Evolutionary conservation across 2,329 filamentous ascomycete species (phyloP).

Genomic region (Aspergillus eucalypticola): DNA sequence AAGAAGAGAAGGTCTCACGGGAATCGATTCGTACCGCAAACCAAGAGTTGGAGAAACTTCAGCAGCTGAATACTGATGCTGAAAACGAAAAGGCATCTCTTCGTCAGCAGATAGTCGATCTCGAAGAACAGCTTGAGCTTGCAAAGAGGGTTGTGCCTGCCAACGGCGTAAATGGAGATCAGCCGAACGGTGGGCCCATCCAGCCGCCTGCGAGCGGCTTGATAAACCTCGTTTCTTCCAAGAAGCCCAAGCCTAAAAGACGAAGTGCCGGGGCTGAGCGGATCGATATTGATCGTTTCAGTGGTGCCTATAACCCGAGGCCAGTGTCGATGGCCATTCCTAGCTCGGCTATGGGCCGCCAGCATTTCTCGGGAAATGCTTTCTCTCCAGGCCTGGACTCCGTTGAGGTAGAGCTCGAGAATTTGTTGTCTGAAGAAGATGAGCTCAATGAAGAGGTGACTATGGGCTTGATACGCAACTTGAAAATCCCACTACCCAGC

Average conservation of each 20-base stretch:
- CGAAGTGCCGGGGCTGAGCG: slow-evolving; percentile 86
- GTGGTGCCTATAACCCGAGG: slow-evolving; percentile 86
- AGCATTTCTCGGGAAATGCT: slow-evolving; percentile 71
- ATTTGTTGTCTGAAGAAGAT: slow-evolving; percentile 90
- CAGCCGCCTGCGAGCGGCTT: slow-evolving; percentile 69
- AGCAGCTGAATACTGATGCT: slow-evolving; percentile 70
- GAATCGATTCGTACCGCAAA: slow-evolving; percentile 79
- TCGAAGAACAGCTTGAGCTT: slow-evolving; percentile 89
- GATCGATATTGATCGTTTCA: slow-evolving; percentile 85
- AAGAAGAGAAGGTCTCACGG: slow-evolving; percentile 83
- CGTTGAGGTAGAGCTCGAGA: slow-evolving; percentile 92
- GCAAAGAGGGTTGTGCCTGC: slow-evolving; percentile 76
- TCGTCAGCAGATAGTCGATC: slow-evolving; percentile 81
- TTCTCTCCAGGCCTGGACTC: slow-evolving; percentile 83
- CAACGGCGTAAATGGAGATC: slow-evolving; percentile 62
- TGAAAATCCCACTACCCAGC: slow-evolving; percentile 90
- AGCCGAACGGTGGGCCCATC: slow-evolving; percentile 62
- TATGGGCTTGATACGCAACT: slow-evolving; percentile 90
- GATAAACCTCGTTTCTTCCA: slow-evolving; percentile 94
- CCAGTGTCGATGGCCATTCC: slow-evolving; percentile 93
- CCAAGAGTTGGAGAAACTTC: slow-evolving; percentile 77
- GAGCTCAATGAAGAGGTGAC: slow-evolving; percentile 96
- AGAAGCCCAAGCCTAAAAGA: slow-evolving; percentile 82
- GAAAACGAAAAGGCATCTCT: slow-evolving; percentile 85
- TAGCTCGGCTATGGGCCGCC: slow-evolving; percentile 55